Percentiles rank a stretch among this genome's conserved stretches.
Conservation (phyloP, 495 filamentous ascomycete genomes). For the Penicillium argentinense region DNA sequence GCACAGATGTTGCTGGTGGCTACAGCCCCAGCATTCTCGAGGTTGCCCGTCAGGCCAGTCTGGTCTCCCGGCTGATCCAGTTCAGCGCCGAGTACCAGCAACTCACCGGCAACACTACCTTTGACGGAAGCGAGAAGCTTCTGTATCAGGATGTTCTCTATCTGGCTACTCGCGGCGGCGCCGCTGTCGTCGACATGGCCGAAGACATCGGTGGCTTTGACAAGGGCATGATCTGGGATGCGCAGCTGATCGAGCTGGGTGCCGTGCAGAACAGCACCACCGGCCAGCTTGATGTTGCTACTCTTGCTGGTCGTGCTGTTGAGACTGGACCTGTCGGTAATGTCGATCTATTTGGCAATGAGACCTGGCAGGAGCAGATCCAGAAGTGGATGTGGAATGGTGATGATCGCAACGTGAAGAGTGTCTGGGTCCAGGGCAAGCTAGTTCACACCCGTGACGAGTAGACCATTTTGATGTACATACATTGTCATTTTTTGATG, state of each 20-base stretch:
- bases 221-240: slow-evolving; percentile 88
- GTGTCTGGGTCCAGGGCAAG: slow-evolving; percentile 70
- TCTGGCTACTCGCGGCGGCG: slow-evolving; percentile 79
- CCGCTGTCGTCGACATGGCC: slow-evolving; percentile 69
- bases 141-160: slow-evolving; percentile 86
- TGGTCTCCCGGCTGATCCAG: slow-evolving; percentile 61
- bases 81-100: slow-evolving; percentile 11
- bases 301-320: slow-evolving; percentile 8
- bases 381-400: slow-evolving; percentile 91
- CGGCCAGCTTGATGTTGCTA: slow-evolving; percentile 11
- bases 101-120: slow-evolving; percentile 3
- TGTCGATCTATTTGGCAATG: slow-evolving; percentile 82
- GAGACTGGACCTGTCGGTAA: slow-evolving; percentile 21
- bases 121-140: slow-evolving; percentile 51
- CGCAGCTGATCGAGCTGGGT: slow-evolving; percentile 71
- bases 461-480: neutral
- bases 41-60: slow-evolving; percentile 71
- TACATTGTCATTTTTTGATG: neutral
- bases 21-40: slow-evolving; percentile 78
- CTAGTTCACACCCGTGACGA: slow-evolving; percentile 61
- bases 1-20: slow-evolving; percentile 87
- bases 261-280: slow-evolving; percentile 5
- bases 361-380: slow-evolving; percentile 75
- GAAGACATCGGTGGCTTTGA: slow-evolving; percentile 73
- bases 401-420: slow-evolving; percentile 79